Evolutionary conservation across 192 early-diverging fungal species (phyloP).

Genomic region (Coemansia sp.): DNA sequence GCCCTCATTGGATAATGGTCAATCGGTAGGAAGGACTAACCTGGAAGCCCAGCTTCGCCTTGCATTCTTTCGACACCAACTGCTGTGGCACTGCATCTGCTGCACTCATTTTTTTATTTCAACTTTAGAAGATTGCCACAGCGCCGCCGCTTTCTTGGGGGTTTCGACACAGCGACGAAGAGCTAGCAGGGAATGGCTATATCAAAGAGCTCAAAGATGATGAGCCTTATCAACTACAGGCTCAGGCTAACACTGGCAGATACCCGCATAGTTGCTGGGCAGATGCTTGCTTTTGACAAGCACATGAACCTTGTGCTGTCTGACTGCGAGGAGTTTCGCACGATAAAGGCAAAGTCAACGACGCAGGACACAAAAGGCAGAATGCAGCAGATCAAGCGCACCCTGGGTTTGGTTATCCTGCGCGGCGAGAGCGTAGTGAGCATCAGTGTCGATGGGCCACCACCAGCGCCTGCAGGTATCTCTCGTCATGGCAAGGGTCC

Average conservation of each 20-base stretch:
- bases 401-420: slow-evolving; percentile 90
- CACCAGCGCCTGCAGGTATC: slow-evolving; percentile 65
- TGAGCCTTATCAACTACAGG: slow-evolving; percentile 91
- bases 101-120: no score
- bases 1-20: no score
- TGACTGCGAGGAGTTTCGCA: slow-evolving; percentile 97
- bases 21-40: no score
- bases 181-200: slow-evolving; percentile 46
- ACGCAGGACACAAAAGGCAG: slow-evolving; percentile 34
- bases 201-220: slow-evolving; percentile 85
- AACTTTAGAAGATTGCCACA: no score
- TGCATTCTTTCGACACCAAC: no score
- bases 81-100: no score
- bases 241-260: slow-evolving; percentile 90
- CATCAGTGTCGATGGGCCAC: slow-evolving; percentile 87
- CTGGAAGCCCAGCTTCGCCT: no score
- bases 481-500: slow-evolving; percentile 43
- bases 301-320: slow-evolving; percentile 99
- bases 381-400: slow-evolving; percentile 81
- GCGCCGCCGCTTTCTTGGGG: no score
- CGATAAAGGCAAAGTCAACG: slow-evolving; percentile 70
- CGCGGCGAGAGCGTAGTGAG: slow-evolving; percentile 91
- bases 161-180: no score
- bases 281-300: slow-evolving; percentile 99
- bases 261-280: slow-evolving; percentile 88